Evolutionary conservation across 352 stramenopile species (phyloP), one percentile per base, ranked within the genome.

Genomic region (Globisporangium parvum): DNA sequence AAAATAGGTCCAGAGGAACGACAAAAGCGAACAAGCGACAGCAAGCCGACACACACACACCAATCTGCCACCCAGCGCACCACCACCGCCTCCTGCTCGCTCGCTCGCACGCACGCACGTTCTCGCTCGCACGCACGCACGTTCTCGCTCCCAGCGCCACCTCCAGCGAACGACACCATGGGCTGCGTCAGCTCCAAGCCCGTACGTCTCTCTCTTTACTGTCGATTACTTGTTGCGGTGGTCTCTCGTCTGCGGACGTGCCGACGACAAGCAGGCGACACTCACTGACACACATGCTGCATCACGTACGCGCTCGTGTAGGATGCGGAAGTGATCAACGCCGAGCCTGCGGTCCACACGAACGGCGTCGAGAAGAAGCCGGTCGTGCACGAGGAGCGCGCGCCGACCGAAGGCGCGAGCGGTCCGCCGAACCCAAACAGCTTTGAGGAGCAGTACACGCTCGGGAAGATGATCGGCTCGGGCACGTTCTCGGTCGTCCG

Each of bases 401-500:
- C 62, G 21, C 37, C 49, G 4, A 53, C 59, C 15, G 65, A 49
- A 28, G 44, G 37, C 11, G n/a, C 3, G 14, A 24, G 23, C 52
- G 68, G 57, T 47, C 35, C 70, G 24, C 37, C 70, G 12, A 87
- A 87, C 57, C 67, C 72, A 15, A 86, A 85, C 67, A 83, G 76
- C 67, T 92, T 94, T 50, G 80, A 90, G 45, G 80, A 92, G 48
- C 80, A 92, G 62, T 94, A 94, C 69, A 70, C 73, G 47, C 65
- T 97, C 28, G 87, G 86, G 46, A 89, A 93, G 51, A 79, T 86
- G 57, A 88, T 97, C 53, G 90, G 90, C 40, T 93, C 85, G 44
- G 90, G 90, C 42, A 95, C 85, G 5, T 97, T 95, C 69, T 95
- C 85, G 2, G 81, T 96, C 45, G 90, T 97, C 41, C 85, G 87